Conservation (phyloP, 345 rosid genomes). For the Isatis tinctoria region DNA sequence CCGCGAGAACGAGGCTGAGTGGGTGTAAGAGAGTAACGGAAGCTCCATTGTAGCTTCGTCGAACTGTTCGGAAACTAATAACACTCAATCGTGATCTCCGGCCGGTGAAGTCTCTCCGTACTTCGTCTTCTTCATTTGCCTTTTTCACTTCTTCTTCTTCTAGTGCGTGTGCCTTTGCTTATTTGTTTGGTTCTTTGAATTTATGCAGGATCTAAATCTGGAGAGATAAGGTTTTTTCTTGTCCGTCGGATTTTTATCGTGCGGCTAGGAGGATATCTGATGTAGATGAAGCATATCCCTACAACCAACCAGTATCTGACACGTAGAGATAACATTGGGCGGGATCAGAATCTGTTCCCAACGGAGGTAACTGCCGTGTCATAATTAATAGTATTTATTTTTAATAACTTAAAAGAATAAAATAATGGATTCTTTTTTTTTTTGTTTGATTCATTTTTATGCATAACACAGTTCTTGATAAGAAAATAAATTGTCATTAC, state of each 20-base stretch:
- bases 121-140: conserved; percentile 12
- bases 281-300: conserved; percentile 27
- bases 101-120: not conserved
- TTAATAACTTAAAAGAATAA: too few species aligned
- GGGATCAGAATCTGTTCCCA: conserved; percentile 25
- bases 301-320: conserved; percentile 5
- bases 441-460: too few species aligned
- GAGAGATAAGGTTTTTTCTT: conserved; percentile 19
- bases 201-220: conserved; percentile 8
- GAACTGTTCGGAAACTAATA: not conserved
- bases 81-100: conserved; percentile 19
- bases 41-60: conserved; percentile 38
- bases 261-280: not conserved
- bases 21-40: conserved; percentile 37
- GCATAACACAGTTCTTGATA: too few species aligned
- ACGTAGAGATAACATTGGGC: conserved; percentile 43
- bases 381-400: too few species aligned
- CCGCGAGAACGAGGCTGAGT: conserved; percentile 32
- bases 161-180: not conserved
- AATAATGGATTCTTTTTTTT: too few species aligned
- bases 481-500: too few species aligned
- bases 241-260: conserved; percentile 24
- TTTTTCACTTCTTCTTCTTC: not conserved
- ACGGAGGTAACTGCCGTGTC: not conserved
- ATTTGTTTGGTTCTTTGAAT: not conserved